Evolutionary conservation across 441 rosid genomes (phyloP).

Genomic region (Gossypium lobatum): DNA sequence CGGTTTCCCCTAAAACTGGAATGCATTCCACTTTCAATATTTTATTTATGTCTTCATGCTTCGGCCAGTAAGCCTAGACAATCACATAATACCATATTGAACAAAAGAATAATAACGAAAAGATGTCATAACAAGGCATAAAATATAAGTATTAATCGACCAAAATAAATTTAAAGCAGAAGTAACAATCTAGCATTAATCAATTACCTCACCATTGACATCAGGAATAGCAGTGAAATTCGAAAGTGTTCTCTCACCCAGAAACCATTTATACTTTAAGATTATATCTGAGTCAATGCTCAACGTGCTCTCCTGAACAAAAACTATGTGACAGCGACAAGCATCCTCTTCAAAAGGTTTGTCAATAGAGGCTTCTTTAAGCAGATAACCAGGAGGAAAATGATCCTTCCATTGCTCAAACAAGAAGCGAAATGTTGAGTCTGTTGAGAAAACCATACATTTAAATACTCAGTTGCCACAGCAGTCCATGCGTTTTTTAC

Average conservation of each 20-base stretch:
- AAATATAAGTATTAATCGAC: not conserved
- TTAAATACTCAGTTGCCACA: slow-evolving; percentile 12
- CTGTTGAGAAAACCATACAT: slow-evolving; percentile 42
- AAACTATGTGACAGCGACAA: slow-evolving; percentile 68
- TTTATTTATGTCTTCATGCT: slow-evolving; percentile 72
- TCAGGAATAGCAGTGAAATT: slow-evolving; percentile 66
- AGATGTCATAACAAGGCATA: slow-evolving; percentile 11
- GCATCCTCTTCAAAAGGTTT: slow-evolving; percentile 89
- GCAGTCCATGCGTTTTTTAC: slow-evolving; percentile 3
- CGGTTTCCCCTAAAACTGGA: slow-evolving; percentile 60
- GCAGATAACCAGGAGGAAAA: slow-evolving; percentile 63
- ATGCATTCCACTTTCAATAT: slow-evolving; percentile 78
- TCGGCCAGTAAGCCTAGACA: slow-evolving; percentile 87
- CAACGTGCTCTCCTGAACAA: slow-evolving; percentile 56
- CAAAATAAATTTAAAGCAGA: not conserved
- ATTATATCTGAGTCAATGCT: slow-evolving; percentile 46
- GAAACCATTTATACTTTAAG: slow-evolving; percentile 80
- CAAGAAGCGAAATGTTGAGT: slow-evolving; percentile 66
- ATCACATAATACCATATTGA: slow-evolving; percentile 17
- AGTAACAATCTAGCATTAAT: slow-evolving; percentile 11
- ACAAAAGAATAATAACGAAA: not conserved
- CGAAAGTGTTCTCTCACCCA: slow-evolving; percentile 73
- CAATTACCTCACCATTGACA: slow-evolving; percentile 70
- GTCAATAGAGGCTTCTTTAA: slow-evolving; percentile 79
- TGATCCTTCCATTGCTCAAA: slow-evolving; percentile 83